Evolutionary conservation across 306 rosid species (phyloP), one percentile per base, ranked within the genome.

Genomic region (Sicyos baderoa): DNA sequence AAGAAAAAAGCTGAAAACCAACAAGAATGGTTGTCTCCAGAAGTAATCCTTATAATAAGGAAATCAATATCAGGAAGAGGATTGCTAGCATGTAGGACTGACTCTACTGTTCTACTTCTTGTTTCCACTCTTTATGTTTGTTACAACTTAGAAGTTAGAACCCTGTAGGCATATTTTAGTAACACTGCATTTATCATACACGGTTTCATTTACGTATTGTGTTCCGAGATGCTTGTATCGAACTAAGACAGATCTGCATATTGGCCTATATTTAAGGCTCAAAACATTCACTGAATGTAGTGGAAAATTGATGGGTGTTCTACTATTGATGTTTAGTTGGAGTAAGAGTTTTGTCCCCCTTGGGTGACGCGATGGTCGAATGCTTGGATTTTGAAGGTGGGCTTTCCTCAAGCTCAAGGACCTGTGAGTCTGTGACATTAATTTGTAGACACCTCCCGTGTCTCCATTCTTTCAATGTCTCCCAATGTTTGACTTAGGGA

Each of bases 41-140:
- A 59, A 76, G 78, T 58, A 89, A 83, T 83, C 80, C 95, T 64
- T 87, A 86, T 71, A 73, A 71, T 61, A 89, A 72, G 84, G 96
- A 92, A 87, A 73, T 86, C 16, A 71, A 77, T 48, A 79, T 89
- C 81, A 86, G 96, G 83, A 89, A 72, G 79, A 84, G 93, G 84
- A 92, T 92, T 58, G 74, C 83, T 25, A 87, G 91, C 97, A 86
- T 92, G 96, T 89, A 82, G 74, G 57, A 42, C 68, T 49, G 51
- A 60, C 64, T 55, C 54, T 69, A 21, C 74, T 54, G 54, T 44
- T 72, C 70, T 75, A 23, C 29, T 71, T 64, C n/a, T 64, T 13
- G 17, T 45, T 44, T 23, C 40, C 54, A 44, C 12, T 12, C 91
- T 25, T 25, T 25, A 25, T 25, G 29, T 25, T 25, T 25, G 29